Conservation (phyloP, 176 grass and related monocot species). For the Thalia dealbata region DNA sequence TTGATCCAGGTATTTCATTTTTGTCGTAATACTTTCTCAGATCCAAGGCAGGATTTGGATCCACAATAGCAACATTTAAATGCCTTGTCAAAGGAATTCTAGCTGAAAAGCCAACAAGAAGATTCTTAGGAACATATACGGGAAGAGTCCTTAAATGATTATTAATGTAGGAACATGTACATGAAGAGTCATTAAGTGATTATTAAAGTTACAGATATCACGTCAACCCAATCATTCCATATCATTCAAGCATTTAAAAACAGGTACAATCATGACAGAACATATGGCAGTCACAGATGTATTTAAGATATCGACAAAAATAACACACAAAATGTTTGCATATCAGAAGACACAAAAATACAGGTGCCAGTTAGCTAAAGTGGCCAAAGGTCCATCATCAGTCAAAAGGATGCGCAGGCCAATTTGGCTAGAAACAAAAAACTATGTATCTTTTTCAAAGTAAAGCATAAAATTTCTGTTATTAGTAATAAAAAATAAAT, state of each 20-base stretch:
- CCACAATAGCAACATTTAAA: constrained; percentile 54
- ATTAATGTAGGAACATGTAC: no score
- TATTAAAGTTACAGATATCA: background rate
- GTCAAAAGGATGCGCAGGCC: background rate
- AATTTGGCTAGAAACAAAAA: background rate
- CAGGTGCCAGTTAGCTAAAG: background rate
- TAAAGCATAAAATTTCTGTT: background rate
- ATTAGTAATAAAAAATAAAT: background rate
- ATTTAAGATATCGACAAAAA: background rate
- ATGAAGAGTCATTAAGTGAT: background rate
- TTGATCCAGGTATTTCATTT: constrained; percentile 56
- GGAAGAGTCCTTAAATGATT: background rate
- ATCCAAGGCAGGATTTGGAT: constrained; percentile 60
- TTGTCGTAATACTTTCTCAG: constrained; percentile 48
- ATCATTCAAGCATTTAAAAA: background rate
- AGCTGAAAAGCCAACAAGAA: constrained; percentile 30
- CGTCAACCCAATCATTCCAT: background rate
- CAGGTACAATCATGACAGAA: background rate
- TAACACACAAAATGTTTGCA: background rate
- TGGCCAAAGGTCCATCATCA: background rate
- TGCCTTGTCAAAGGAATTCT: constrained; percentile 69
- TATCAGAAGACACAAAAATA: background rate
- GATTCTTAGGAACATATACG: background rate
- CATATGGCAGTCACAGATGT: background rate
- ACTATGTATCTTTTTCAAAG: background rate